Conservation (phyloP, 106 monocot genomes). For the Acorus gramineus region DNA sequence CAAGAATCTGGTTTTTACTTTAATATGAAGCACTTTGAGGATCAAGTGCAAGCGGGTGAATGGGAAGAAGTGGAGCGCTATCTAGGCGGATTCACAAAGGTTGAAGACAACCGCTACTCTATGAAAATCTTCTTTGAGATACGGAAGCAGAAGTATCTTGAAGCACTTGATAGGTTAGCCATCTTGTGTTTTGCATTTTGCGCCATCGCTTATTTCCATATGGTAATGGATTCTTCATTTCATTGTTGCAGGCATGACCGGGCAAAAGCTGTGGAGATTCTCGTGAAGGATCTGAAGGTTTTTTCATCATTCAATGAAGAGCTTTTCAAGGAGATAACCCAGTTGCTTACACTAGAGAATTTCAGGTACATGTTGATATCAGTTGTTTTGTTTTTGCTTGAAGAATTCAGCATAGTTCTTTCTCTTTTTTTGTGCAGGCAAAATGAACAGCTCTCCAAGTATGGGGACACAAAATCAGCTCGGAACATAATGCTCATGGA, state of each 20-base stretch:
- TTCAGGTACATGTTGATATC: conserved; percentile 25
- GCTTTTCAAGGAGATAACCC: conserved; percentile 51
- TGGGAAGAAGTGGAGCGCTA: conserved; percentile 60
- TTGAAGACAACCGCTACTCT: conserved; percentile 84
- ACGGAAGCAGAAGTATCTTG: conserved; percentile 95
- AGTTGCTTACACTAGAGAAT: conserved; percentile 36
- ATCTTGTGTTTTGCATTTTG: too few relatives aligned
- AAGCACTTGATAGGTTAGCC: conserved; percentile 79
- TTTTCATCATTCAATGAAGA: conserved; percentile 45
- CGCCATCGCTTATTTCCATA: too few relatives aligned
- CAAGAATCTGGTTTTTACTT: conserved; percentile 57
- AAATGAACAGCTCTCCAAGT: conserved; percentile 93
- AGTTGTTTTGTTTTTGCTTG: not conserved
- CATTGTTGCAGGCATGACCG: conserved; percentile 31
- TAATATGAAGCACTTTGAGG: conserved; percentile 57
- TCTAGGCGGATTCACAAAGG: conserved; percentile 80
- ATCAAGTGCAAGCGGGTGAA: conserved; percentile 27
- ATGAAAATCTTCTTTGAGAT: conserved; percentile 99
- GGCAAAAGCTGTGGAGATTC: conserved; percentile 42
- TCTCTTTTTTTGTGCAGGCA: conserved; percentile 40
- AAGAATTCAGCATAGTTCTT: not conserved
- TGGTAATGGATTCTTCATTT: too few relatives aligned
- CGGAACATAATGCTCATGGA: conserved; percentile 88
- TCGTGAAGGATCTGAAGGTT: conserved; percentile 57
- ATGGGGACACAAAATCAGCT: conserved; percentile 90